phyloP scores from a whole-genome alignment of 352 stramenopile species.

The Globisporangium cylindrosporum region DNA sequence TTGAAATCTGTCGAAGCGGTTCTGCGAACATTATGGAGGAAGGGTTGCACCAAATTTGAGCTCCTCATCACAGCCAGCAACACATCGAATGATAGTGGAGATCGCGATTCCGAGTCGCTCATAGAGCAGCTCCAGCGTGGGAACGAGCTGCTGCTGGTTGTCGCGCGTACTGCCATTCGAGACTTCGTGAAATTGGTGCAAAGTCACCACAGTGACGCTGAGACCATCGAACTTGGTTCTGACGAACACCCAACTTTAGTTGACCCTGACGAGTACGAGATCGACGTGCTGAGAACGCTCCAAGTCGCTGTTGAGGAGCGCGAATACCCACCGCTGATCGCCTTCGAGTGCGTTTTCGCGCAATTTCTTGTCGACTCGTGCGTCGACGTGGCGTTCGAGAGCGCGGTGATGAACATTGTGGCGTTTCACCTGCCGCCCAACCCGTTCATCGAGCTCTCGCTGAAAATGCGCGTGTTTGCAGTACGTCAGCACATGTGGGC shows the following conservation, averaged over 20 bases:
- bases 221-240: background rate
- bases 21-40: background rate
- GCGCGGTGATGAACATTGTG: slow-evolving; percentile 46
- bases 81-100: background rate
- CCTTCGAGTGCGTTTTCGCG: slow-evolving; percentile 39
- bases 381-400: slow-evolving; percentile 48
- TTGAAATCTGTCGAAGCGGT: background rate
- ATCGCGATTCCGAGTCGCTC: background rate
- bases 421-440: slow-evolving; percentile 40
- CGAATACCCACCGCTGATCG: slow-evolving; percentile 36
- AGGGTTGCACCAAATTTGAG: background rate
- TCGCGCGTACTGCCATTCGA: slow-evolving; percentile 17
- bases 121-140: slow-evolving; percentile 20
- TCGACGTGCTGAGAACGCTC: slow-evolving; percentile 32
- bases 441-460: slow-evolving; percentile 41
- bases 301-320: slow-evolving; percentile 27
- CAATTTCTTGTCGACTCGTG: slow-evolving; percentile 46
- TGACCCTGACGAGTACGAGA: slow-evolving; percentile 1
- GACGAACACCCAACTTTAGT: background rate
- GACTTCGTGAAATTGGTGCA: slow-evolving; percentile 19
- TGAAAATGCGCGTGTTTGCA: slow-evolving; percentile 36
- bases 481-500: slow-evolving; percentile 31
- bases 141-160: slow-evolving; percentile 23
- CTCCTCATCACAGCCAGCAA: background rate
- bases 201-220: background rate